Evolutionary conservation across 2,329 filamentous ascomycete species (phyloP), one percentile per base, ranked within the genome.

Genomic region (Chalara sp.): DNA sequence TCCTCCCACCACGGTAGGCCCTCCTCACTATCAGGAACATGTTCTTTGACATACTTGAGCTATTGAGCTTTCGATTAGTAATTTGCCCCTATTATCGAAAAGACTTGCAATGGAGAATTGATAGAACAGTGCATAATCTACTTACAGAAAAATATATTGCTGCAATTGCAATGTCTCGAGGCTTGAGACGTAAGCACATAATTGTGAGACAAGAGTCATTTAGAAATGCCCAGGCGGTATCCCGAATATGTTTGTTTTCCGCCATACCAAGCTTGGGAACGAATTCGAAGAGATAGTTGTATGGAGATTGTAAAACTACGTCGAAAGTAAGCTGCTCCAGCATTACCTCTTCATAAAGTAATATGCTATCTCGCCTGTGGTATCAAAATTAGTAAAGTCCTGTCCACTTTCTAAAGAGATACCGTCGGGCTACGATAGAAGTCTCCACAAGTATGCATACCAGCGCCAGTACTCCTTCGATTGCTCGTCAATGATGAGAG

Each of bases 391-490:
- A 37, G 35, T 37, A 37, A n/a, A 21, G 21, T 21, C 21, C 21
- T 21, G 21, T 21, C 21, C 21, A 21, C 21, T 21, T 21, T 21
- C 2, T 21, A 21, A 21, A 21, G 21, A 21, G 21, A 21, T 21
- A 21, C 21, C 21, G 21, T 21, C 21, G 21, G 21, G 21, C 3
- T 21, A 21, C 21, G 21, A 21, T 21, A 21, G 21, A 21, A 21
- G 21, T 21, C 21, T 21, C 21, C 21, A 21, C 21, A 21, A 21
- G 21, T 21, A 21, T 21, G n/a, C 35, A n/a, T 37, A 37, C 93
- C 93, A 99, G 63, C 87, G 83, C 93, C 93, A 99, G 67, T 93
- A 99, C 65, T 99, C 93, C 65, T 96, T 97, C 59, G 87, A 95
- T 68, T 97, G 91, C 69, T 97, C 93, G 65, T 99, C 93, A 48